Percentiles rank a stretch among this genome's conserved stretches.
Evolutionary conservation across 768 basidiomycete genomes (phyloP).

Genomic region (Tulasnella sp.): DNA sequence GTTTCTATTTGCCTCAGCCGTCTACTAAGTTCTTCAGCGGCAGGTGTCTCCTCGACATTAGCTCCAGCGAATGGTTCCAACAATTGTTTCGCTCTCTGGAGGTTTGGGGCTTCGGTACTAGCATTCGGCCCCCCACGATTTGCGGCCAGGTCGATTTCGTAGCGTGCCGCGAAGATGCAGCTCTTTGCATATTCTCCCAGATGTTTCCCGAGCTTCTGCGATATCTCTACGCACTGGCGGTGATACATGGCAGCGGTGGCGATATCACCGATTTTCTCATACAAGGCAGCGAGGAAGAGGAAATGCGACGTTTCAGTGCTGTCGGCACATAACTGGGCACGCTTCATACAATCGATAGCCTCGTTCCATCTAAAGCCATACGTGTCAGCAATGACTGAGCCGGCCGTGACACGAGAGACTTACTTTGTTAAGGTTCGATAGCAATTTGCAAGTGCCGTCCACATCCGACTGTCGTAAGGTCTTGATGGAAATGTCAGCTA

Average conservation of each 20-base stretch:
- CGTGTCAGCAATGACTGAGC: conserved; percentile 6
- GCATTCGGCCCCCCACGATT: conserved; percentile 39
- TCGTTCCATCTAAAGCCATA: conserved; percentile 63
- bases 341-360: conserved; percentile 87
- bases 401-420: neutral
- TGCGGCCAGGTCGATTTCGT: conserved; percentile 49
- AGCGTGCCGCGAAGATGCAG: conserved; percentile 77
- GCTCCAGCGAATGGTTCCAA: conserved; percentile 69
- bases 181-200: conserved; percentile 79
- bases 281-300: conserved; percentile 68
- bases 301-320: conserved; percentile 69
- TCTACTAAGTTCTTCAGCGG: conserved; percentile 63
- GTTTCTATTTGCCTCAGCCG: conserved; percentile 30
- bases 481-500: conserved; percentile 42
- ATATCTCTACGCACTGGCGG: conserved; percentile 47
- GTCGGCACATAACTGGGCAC: conserved; percentile 79
- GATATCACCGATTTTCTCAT: conserved; percentile 62
- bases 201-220: conserved; percentile 52
- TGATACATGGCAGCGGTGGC: conserved; percentile 74
- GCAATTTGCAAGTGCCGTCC: conserved; percentile 91
- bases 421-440: conserved; percentile 89
- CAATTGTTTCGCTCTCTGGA: conserved; percentile 67
- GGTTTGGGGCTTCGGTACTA: conserved; percentile 48
- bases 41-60: conserved; percentile 76
- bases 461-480: conserved; percentile 92